Conservation (phyloP, 2,329 filamentous ascomycete species). For the Ceratocystis colombiana region DNA sequence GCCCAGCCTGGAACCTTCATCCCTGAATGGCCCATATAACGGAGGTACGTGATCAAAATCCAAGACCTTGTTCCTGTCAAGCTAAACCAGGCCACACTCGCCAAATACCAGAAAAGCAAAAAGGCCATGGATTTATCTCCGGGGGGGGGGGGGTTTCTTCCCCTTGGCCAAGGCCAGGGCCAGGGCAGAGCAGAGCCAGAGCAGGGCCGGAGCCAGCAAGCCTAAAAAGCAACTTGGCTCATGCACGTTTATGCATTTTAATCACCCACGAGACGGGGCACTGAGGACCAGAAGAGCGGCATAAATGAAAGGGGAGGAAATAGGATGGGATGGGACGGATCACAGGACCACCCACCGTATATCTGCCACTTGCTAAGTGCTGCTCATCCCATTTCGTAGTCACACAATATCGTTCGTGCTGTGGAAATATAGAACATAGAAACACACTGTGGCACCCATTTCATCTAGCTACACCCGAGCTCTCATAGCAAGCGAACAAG, state of each 20-base stretch:
- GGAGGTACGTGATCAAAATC: not conserved
- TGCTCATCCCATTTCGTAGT: not conserved
- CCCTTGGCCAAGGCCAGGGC: not conserved
- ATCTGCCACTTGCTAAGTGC: not conserved
- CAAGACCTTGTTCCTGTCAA: not conserved
- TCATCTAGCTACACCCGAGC: not conserved
- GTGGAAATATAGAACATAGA: not conserved
- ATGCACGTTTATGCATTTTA: constrained; percentile 6
- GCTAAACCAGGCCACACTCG: not conserved
- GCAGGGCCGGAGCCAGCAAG: not conserved
- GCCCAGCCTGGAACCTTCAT: not conserved
- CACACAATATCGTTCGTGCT: constrained; percentile 2
- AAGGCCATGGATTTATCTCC: not conserved
- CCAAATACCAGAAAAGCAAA: no score
- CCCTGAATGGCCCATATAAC: not conserved
- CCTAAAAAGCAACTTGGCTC: not conserved
- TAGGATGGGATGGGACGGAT: no score
- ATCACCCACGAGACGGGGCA: not conserved
- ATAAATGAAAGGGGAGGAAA: not conserved
- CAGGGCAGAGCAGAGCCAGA: no score
- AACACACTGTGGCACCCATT: constrained; percentile 10
- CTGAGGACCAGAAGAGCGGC: not conserved
- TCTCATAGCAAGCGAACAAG: constrained; percentile 5
- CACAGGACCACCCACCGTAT: not conserved
- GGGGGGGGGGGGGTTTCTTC: not conserved